Base-by-base conservation (phyloP, 352 stramenopile genomes). In the Pythium aphanidermatum region DNA sequence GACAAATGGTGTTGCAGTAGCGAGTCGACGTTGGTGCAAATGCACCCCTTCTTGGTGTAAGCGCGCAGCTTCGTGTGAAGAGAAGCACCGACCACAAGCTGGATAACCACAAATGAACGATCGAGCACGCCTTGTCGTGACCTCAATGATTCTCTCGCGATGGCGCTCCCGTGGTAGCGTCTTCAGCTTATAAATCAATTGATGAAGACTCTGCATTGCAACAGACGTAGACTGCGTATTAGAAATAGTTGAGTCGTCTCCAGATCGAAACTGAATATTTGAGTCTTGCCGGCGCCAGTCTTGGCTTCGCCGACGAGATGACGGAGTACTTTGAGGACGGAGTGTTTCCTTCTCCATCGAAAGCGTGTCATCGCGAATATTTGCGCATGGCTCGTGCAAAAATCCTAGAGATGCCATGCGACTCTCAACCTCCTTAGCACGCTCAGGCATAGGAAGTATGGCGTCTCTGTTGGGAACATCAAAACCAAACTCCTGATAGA, bases 141-240 rank as follows among this genome's bases (percentile, higher is more conserved):
- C 58, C 26, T 81, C 46, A 11, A 83, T 56, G 26, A 83, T 79
- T 17, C 66, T 48, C 7, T 86, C 71, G 16, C 52, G 60, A 26
- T 58, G 36, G 14, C 55, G 57, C 13, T 82, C 67, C 36, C 54
- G 53, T 23, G 74, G 71, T 23, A 83, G 58, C 8, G 69, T 70
- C 69, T 86, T 86, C 1, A 86, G 58, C 34, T 84, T 69, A 39
- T 86, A 86, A 38, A 83, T 69, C n/a, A 81, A 58, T 7, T 53
- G 59, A 46, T 79, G 65, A 6, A 84, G 46, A 46, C 83, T 65
- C 41, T 80, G 74, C 2, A 32, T 25, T 0, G 51, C 33, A 3
- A 42, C 36, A 1, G 63, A 38, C 11, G 53, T 67, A 21, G 24
- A 21, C 10, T 53, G 61, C 37, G 39, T n/a, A 14, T 23, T 5